These are phyloP conservation scores for Hypomontagnella monticulosa DNA, from an alignment of 495 filamentous ascomycete species.

Conservation along the genomic window DNA sequence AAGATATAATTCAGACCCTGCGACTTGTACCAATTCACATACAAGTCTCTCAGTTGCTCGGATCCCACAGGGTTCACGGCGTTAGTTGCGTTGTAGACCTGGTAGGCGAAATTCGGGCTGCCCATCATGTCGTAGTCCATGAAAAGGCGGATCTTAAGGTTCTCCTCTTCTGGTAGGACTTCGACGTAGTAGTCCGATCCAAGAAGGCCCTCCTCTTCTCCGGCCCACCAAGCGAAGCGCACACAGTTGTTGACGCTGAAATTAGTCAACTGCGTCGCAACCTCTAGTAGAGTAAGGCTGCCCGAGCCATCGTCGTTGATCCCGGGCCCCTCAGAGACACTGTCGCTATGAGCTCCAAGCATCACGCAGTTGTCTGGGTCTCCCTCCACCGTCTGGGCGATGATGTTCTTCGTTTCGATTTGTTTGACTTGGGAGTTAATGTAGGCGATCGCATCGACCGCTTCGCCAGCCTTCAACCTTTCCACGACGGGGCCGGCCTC, in stretches of 20 bases:
- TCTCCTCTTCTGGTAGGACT: slow-evolving; percentile 58
- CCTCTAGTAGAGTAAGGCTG: slow-evolving; percentile 62
- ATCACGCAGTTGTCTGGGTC: slow-evolving; percentile 66
- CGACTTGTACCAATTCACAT: slow-evolving; percentile 59
- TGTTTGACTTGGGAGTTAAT: slow-evolving; percentile 60
- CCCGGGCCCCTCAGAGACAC: slow-evolving; percentile 61
- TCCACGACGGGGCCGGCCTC: slow-evolving; percentile 60
- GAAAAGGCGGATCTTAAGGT: slow-evolving; percentile 64
- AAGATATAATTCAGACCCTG: slow-evolving; percentile 62
- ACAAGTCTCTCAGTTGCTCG: slow-evolving; percentile 60
- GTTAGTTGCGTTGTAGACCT: slow-evolving; percentile 61
- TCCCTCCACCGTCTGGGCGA: slow-evolving; percentile 64
- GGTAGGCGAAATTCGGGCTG: slow-evolving; percentile 64
- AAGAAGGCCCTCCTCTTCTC: slow-evolving; percentile 67
- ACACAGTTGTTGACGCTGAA: slow-evolving; percentile 66
- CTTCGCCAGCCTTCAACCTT: slow-evolving; percentile 57
- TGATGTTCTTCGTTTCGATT: slow-evolving; percentile 61
- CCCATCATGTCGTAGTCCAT: slow-evolving; percentile 71
- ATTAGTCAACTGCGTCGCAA: slow-evolving; percentile 59
- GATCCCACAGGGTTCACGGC: slow-evolving; percentile 59
- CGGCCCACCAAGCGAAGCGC: slow-evolving; percentile 67
- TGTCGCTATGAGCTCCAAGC: slow-evolving; percentile 66
- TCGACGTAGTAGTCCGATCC: slow-evolving; percentile 66
- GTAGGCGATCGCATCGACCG: slow-evolving; percentile 62
- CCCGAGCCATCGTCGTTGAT: slow-evolving; percentile 65